A percentile compares a stretch with the other conserved stretches of the same genome.
phyloP scores from a whole-genome alignment of 257 asterid genomes.

The Solanum medicagineum region DNA sequence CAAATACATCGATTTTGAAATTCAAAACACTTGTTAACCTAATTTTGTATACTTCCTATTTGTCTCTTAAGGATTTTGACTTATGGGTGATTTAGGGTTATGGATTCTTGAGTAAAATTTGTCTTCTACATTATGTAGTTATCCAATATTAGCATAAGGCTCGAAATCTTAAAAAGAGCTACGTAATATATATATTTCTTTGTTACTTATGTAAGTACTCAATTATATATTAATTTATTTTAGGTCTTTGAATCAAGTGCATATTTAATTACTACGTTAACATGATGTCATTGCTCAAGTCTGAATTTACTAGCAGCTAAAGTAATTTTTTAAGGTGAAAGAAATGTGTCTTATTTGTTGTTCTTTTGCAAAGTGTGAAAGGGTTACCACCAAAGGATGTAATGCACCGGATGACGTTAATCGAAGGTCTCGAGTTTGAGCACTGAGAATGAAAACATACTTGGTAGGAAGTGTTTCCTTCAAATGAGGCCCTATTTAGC shows the following conservation, averaged over 20 bases:
- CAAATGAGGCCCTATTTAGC: too few species aligned
- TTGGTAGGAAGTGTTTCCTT: too few species aligned
- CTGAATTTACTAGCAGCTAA: background rate
- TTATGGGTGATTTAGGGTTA: slow-evolving; percentile 1
- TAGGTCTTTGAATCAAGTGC: background rate
- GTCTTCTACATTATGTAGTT: slow-evolving; percentile 30
- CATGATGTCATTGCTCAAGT: background rate
- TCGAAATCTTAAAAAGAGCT: background rate
- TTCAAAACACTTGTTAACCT: slow-evolving; percentile 9
- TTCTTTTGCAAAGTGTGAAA: background rate
- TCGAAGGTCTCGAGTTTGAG: rapidly evolving
- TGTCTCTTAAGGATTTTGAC: slow-evolving; percentile 7
- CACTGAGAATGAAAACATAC: too few species aligned
- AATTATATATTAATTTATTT: background rate
- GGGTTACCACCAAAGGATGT: too few species aligned
- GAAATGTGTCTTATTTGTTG: background rate
- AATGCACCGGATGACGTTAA: too few species aligned
- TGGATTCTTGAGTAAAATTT: slow-evolving; percentile 25
- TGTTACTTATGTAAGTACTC: background rate
- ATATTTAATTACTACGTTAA: background rate
- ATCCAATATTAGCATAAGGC: slow-evolving; percentile 17
- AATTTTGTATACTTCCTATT: slow-evolving; percentile 3
- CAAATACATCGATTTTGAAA: slow-evolving; percentile 2
- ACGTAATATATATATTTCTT: background rate
- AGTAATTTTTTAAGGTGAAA: background rate